Evolutionary conservation across 495 filamentous ascomycete species (phyloP).

Genomic region (Talaromyces adpressus): DNA sequence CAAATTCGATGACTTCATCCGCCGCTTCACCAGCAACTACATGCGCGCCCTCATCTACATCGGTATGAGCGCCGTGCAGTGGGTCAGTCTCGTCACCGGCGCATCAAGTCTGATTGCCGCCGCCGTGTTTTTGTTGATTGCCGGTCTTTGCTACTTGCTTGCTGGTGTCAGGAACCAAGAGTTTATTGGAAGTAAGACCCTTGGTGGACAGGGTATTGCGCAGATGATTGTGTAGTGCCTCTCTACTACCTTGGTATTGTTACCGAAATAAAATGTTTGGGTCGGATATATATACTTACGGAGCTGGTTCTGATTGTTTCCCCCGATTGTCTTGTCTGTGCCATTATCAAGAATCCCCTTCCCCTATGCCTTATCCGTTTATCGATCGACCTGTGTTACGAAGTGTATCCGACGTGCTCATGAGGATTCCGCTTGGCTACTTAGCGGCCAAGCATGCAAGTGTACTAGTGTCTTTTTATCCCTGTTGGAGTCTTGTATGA

Average conservation of each 20-base stretch:
- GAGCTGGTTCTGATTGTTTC: not conserved
- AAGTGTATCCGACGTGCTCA: not conserved
- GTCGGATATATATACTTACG: not conserved
- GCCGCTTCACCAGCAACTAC: conserved; percentile 88
- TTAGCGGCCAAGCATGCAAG: not conserved
- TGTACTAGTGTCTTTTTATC: not conserved
- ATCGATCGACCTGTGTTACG: not conserved
- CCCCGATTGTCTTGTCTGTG: not conserved
- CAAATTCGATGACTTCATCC: conserved; percentile 84
- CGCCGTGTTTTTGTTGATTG: conserved; percentile 71
- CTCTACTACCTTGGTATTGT: not conserved
- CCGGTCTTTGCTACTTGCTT: conserved; percentile 72
- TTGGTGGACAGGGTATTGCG: conserved; percentile 88
- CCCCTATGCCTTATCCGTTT: not conserved
- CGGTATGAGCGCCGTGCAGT: conserved; percentile 75
- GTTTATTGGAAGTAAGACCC: conserved; percentile 93
- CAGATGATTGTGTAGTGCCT: conserved; percentile 90
- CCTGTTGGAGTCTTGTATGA: not conserved
- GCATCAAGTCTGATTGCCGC: conserved; percentile 75
- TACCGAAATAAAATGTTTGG: not conserved
- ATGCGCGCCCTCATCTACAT: conserved; percentile 91
- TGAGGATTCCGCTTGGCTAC: not conserved
- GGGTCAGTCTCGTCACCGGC: conserved; percentile 56
- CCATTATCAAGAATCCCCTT: not conserved
- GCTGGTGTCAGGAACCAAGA: conserved; percentile 87